Percentiles rank a stretch among this genome's conserved stretches.
These are phyloP conservation scores for Pyrus hybrid DNA, from an alignment of 331 rosid genomes.

Conservation along the genomic window DNA sequence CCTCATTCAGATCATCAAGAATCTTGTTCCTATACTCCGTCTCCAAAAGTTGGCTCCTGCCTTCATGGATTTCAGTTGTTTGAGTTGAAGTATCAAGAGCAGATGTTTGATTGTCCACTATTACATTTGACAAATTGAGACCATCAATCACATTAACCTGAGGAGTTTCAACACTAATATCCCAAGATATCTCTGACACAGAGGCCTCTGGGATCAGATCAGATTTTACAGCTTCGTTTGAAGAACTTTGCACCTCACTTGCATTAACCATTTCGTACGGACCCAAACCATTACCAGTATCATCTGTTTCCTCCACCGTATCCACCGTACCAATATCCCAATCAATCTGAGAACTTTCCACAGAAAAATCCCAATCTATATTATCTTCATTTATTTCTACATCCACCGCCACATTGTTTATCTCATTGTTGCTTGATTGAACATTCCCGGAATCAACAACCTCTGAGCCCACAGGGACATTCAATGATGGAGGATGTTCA, in stretches of 20 bases:
- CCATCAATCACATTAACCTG: slow-evolving; percentile 69
- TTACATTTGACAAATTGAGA: slow-evolving; percentile 34
- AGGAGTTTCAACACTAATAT: slow-evolving; percentile 80
- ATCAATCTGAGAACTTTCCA: slow-evolving; percentile 76
- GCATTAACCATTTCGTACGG: slow-evolving; percentile 87
- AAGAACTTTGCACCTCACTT: slow-evolving; percentile 45
- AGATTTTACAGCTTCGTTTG: slow-evolving; percentile 38
- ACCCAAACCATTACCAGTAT: slow-evolving; percentile 76
- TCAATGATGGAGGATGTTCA: slow-evolving; percentile 66
- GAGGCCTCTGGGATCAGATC: slow-evolving; percentile 32
- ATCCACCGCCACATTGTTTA: slow-evolving; percentile 16
- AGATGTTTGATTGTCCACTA: slow-evolving; percentile 35
- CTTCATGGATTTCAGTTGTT: slow-evolving; percentile 46
- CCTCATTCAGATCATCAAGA: slow-evolving; percentile 92
- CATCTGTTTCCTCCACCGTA: slow-evolving; percentile 66
- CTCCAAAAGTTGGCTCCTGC: slow-evolving; percentile 73
- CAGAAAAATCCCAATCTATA: slow-evolving; percentile 91
- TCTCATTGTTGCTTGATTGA: slow-evolving; percentile 38
- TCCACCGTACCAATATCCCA: slow-evolving; percentile 59
- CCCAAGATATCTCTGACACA: slow-evolving; percentile 63
- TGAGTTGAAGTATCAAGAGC: slow-evolving; percentile 31
- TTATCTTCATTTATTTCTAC: slow-evolving; percentile 34
- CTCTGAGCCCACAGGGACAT: slow-evolving; percentile 63
- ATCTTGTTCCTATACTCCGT: slow-evolving; percentile 85
- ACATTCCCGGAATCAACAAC: slow-evolving; percentile 31